Base-by-base conservation (phyloP, 1,284 basidiomycete species). In the Ganoderma meredithae region DNA sequence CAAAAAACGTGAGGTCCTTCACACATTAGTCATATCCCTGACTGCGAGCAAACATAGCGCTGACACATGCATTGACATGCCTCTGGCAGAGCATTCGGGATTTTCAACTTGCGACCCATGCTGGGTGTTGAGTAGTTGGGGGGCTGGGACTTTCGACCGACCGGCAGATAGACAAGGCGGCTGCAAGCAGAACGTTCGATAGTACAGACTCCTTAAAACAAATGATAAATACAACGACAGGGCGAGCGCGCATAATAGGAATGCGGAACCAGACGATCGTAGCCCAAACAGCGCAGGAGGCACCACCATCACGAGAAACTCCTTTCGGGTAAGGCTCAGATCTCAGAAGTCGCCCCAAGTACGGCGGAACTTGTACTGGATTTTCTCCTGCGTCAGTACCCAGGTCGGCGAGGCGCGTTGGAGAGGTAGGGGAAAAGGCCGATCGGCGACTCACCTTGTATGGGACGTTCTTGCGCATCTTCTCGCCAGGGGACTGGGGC, bases 291-390 rank as follows among this genome's bases (percentile, higher is more conserved):
- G n/a, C n/a, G 22, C 6, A 36, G 36, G 36, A 36, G 36, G 22
- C 9, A 25, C 22, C 22, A 22, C 47, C 22, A 3, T 13, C n/a
- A 13, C n/a, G 25, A 25, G 4, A 49, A 49, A 10, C 6, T 10
- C 31, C 13, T 19, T 8, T 60, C 19, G 22, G 22, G 10, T 49
- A 22, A 1, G 47, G 64, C 58, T 72, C 63, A 95, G 80, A 95
- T 64, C 58, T 72, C 63, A 95, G 80, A 95, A 95, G 79, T 95
- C 93, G 44, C 92, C 92, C 92, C 93, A 95, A 73, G 83, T 92
- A 63, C 92, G 87, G 63, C 89, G 88, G 88, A 95, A 94, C 81
- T 95, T 95, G 81, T 94, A 95, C 94, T 95, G 88, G 80, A 91
- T 84, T 62, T 85, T 85, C 70, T 82, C 83, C 86, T 87, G 74